Percentiles rank a stretch among this genome's conserved stretches.
Conservation (phyloP, 352 stramenopile species). For the Pythium myriotylum region DNA sequence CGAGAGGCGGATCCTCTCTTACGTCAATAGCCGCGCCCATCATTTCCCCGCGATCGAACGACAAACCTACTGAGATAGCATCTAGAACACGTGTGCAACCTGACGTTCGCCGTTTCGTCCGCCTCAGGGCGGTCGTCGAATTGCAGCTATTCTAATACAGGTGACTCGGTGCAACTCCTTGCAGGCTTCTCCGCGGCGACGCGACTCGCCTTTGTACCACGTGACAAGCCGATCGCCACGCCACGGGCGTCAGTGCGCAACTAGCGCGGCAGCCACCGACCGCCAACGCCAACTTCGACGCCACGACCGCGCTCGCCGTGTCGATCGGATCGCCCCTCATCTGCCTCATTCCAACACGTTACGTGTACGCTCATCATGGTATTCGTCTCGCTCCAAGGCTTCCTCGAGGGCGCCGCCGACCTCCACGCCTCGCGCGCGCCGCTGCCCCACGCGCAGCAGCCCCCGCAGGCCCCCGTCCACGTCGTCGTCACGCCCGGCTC, state of each 20-base stretch:
- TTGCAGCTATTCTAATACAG: constrained; percentile 23
- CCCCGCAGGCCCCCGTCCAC: constrained; percentile 32
- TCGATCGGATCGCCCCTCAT: not conserved
- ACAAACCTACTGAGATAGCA: too few species aligned
- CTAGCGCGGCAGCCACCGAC: not conserved
- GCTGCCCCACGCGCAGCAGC: constrained; percentile 18
- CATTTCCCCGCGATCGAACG: too few species aligned
- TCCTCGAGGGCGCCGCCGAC: constrained; percentile 47
- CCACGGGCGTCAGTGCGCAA: not conserved
- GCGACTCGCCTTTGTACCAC: constrained; percentile 21
- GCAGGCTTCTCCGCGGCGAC: constrained; percentile 1
- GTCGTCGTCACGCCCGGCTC: constrained; percentile 77
- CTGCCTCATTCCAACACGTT: constrained; percentile 4
- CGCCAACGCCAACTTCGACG: not conserved
- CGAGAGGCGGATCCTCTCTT: not conserved
- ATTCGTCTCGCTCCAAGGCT: constrained; percentile 78
- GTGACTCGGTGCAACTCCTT: not conserved
- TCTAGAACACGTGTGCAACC: too few species aligned
- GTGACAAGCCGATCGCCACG: constrained; percentile 20
- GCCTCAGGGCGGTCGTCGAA: constrained; percentile 13
- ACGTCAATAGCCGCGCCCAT: not conserved
- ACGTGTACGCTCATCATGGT: constrained; percentile 45
- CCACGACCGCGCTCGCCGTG: not conserved
- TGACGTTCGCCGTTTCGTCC: too few species aligned
- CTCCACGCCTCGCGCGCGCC: constrained; percentile 8